Evolutionary conservation across 2,329 filamentous ascomycete genomes (phyloP), one percentile per base, ranked within the genome.

Genomic region (Botryotinia globosa): DNA sequence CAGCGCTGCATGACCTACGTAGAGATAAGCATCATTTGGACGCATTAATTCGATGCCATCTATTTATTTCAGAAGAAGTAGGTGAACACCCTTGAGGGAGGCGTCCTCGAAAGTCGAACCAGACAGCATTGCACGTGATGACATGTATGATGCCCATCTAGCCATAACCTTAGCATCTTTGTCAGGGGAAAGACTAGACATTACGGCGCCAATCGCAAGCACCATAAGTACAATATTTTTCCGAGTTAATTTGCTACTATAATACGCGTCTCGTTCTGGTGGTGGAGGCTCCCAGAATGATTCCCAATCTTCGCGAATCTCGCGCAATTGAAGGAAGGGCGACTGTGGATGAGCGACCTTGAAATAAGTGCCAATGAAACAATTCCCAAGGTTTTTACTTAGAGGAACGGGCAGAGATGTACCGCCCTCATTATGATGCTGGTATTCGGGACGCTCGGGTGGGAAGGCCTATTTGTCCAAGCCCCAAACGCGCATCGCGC

Each of bases 121-220:
- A n/a, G 61, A 64, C 61, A 64, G 39, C 39, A 44, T 64, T 16
- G 61, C 61, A 42, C 61, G 34, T 32, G 61, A 64, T 22, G 61
- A 64, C n/a, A 42, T 44, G n/a, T 44, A 64, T 8, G 61, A 44
- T 42, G 61, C n/a, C 61, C 61, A 64, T 44, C 61, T 64, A 29
- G 61, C 61, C 61, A 64, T 64, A 64, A 29, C 37, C 37, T 64
- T 44, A n/a, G 61, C 61, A 44, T 64, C 61, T n/a, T 44, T 44
- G n/a, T 44, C n/a, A 18, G 61, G 61, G 20, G 61, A 64, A 64
- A 64, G 37, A 64, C 39, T 64, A 20, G 37, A 64, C 39, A 64
- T 64, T 32, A 64, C 37, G 10, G 61, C 61, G 9, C 61, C 61
- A 64, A 64, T 44, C 18, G 37, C 37, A 39, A 64, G 29, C 6